Conservation (phyloP, 441 rosid genomes). For the Sinapis alba region DNA sequence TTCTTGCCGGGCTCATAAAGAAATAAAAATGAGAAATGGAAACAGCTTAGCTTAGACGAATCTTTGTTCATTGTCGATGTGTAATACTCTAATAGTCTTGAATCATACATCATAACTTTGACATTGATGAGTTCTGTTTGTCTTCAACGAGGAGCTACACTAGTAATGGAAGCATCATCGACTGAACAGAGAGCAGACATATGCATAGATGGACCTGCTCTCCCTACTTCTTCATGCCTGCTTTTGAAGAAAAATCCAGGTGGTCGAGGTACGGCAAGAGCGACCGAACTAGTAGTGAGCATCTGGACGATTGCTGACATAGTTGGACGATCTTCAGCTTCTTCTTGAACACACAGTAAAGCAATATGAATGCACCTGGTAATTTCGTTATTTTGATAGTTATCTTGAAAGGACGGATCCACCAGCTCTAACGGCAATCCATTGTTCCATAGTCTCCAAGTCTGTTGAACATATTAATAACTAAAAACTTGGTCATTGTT, state of each 20-base stretch:
- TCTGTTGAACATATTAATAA: constrained; percentile 19
- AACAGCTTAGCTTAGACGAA: neutral
- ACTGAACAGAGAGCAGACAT: neutral
- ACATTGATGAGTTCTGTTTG: neutral
- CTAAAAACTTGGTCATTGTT: neutral
- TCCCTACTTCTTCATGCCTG: neutral
- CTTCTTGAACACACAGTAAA: constrained; percentile 36
- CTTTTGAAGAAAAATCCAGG: constrained; percentile 38
- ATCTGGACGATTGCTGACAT: constrained; percentile 51
- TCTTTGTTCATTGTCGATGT: neutral
- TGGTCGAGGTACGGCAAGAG: constrained; percentile 37
- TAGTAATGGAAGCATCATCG: constrained; percentile 26
- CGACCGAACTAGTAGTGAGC: constrained; percentile 47
- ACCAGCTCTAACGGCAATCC: constrained; percentile 29
- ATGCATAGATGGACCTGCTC: neutral
- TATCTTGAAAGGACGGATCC: constrained; percentile 37
- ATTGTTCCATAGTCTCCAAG: constrained; percentile 43
- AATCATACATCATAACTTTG: neutral
- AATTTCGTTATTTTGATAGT: constrained; percentile 37
- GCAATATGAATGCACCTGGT: constrained; percentile 53
- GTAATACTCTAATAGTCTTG: neutral
- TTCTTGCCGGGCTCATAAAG: neutral
- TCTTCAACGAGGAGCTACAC: constrained; percentile 19
- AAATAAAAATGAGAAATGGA: neutral
- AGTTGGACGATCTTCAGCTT: constrained; percentile 50